Evolutionary conservation across 2,329 filamentous ascomycete genomes (phyloP), one percentile per base, ranked within the genome.

Genomic region (Emergomyces orientalis): DNA sequence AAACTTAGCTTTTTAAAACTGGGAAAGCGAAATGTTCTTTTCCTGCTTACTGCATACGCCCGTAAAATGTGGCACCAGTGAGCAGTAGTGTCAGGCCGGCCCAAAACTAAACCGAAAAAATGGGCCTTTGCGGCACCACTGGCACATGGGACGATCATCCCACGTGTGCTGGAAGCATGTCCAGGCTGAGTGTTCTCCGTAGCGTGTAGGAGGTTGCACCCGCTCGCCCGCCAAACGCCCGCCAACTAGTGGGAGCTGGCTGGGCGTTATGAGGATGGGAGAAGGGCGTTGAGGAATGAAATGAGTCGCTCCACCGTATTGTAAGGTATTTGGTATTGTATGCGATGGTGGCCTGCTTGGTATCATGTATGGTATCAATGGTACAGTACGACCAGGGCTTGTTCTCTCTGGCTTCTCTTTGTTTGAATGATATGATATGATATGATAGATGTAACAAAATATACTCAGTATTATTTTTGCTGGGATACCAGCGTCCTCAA

Each of bases 141-240:
- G 41, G 57, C 57, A 34, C 57, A 59, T 59, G 57, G 57, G 57
- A 59, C 41, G 57, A 59, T 59, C 57, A 59, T 59, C 41, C 57
- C 57, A 59, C 57, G 57, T 59, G 57, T 59, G 27, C 41, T 47
- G 41, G 37, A 59, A 47, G 56, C 41, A 32, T 59, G 57, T 47
- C 37, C n/a, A 25, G 52, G 52, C n/a, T 25, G n/a, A 39, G 30
- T 41, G 34, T 22, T 32, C 27, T 27, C 8, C 22, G n/a, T 47
- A 14, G 41, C 17, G 30, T n/a, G 57, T 45, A 22, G 19, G 41
- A 59, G 39, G 57, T 59, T 59, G 57, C 57, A 59, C 57, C 57
- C 57, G 57, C 22, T 32, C 39, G 41, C 57, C 39, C 39, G 27
- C 25, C 22, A 37, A 37, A 32, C 54, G 32, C 54, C 30, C 19